Base-by-base conservation (phyloP, 2,329 filamentous ascomycete genomes). In the Dothideomycetidae sp. region DNA sequence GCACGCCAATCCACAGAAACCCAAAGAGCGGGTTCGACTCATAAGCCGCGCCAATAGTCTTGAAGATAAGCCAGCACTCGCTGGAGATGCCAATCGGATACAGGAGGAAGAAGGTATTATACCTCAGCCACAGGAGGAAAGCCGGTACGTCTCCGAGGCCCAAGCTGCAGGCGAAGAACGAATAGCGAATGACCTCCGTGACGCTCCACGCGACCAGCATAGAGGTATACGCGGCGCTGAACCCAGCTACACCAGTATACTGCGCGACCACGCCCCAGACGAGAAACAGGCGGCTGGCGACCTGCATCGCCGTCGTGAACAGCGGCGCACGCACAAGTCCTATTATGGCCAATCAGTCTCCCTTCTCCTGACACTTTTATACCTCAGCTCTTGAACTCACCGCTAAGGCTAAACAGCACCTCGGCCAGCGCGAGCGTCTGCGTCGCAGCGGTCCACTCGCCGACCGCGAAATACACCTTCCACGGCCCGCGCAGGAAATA, bases 151-250 rank as follows among this genome's bases (percentile, higher is more conserved):
- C 48, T 49, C 65, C 52, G 37, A 57, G 48, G 45, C 66, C 62
- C 19, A 90, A 70, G 49, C 74, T 75, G 50, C 85, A 68, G 23
- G 81, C 80, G 56, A 96, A 96, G 68, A 82, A 98, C 33, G 74
- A 72, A 69, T 98, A 98, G 38, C 90, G 78, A 50, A 94, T 79
- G 37, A 93, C 81, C 63, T 98, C 90, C 43, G 90, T 94, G 42
- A 83, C 59, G 46, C 75, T 79, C 88, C 90, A 96, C 19, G 90
- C 86, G 39, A 78, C 53, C 41, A 96, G 70, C 82, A 93, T 84
- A 50, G 69, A 71, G 47, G 74, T 67, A 66, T 86, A 92, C 39
- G 70, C 72, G 13, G 69, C 62, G 44, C 67, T 72, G 10, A 36
- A 42, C 42, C 54, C 50, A 2, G 75, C 73, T 37, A 79, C 70